Evolutionary conservation across 805 yeast species (phyloP).

Genomic region (Kodamaea nitidulidarum): DNA sequence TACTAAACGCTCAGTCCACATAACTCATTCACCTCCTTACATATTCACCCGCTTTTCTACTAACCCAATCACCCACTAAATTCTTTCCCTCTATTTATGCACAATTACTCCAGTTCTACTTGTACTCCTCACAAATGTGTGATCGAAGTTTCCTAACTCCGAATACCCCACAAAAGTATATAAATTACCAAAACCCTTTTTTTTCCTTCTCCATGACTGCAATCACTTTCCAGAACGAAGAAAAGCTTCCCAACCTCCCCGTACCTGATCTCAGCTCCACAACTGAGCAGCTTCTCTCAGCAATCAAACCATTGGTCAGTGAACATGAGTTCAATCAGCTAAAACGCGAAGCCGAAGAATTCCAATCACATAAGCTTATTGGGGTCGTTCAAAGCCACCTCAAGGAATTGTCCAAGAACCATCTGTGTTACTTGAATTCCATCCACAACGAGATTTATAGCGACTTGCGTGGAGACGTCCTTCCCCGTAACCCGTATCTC

Average conservation of each 20-base stretch:
- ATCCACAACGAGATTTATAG: slow-evolving; percentile 53
- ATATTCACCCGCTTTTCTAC: no score
- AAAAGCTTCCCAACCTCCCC: slow-evolving; percentile 52
- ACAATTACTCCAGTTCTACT: no score
- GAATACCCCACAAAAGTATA: slow-evolving; percentile 2
- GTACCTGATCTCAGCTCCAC: slow-evolving; percentile 55
- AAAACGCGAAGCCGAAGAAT: slow-evolving; percentile 40
- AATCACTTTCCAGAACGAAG: slow-evolving; percentile 39
- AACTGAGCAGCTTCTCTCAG: slow-evolving; percentile 47
- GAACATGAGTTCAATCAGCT: slow-evolving; percentile 48
- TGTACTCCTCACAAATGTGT: no score
- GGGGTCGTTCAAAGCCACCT: slow-evolving; percentile 52
- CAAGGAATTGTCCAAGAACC: slow-evolving; percentile 39
- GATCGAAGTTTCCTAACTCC: no score
- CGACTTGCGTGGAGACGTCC: slow-evolving; percentile 58
- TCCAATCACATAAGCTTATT: slow-evolving; percentile 41
- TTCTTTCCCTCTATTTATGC: no score
- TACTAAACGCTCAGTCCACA: no score
- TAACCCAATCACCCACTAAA: no score
- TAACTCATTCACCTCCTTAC: no score
- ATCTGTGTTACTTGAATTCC: slow-evolving; percentile 50
- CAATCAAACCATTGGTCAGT: slow-evolving; percentile 57
- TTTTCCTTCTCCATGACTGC: slow-evolving; percentile 4
- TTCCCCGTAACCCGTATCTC: slow-evolving; percentile 76
- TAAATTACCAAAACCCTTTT: background rate